Evolutionary conservation across 129 eudicot species (phyloP).

Genomic region (Centrapalus pauciflorus): DNA sequence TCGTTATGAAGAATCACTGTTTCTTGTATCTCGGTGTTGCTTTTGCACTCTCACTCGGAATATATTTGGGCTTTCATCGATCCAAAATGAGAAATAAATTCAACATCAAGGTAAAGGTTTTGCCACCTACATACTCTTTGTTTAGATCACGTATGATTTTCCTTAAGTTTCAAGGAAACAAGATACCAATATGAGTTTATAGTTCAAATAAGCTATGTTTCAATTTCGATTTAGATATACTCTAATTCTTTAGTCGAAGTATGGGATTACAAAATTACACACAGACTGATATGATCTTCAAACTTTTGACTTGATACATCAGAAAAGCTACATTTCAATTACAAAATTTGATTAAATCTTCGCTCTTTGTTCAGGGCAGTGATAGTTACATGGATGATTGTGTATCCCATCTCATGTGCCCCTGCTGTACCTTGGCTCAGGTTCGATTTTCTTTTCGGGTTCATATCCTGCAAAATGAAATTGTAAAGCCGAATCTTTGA

Average conservation of each 20-base stretch:
- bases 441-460: slow-evolving; percentile 27
- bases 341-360: neutral
- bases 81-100: slow-evolving; percentile 70
- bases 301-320: too few relatives aligned
- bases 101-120: slow-evolving; percentile 63
- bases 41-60: slow-evolving; percentile 52
- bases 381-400: slow-evolving; percentile 76
- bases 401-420: slow-evolving; percentile 73
- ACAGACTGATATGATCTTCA: neutral
- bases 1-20: slow-evolving; percentile 50
- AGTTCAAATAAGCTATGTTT: slow-evolving; percentile 9
- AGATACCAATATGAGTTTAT: neutral
- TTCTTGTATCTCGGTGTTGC: slow-evolving; percentile 61
- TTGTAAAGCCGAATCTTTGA: neutral
- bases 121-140: neutral
- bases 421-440: slow-evolving; percentile 84
- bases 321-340: too few relatives aligned
- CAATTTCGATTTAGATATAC: neutral
- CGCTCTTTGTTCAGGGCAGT: slow-evolving; percentile 47
- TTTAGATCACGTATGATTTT: neutral
- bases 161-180: neutral
- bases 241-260: neutral
- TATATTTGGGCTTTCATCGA: slow-evolving; percentile 68
- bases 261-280: neutral
- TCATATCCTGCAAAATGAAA: neutral